Evolutionary conservation across 257 asterid species (phyloP).

Genomic region (Echites panduratus): DNA sequence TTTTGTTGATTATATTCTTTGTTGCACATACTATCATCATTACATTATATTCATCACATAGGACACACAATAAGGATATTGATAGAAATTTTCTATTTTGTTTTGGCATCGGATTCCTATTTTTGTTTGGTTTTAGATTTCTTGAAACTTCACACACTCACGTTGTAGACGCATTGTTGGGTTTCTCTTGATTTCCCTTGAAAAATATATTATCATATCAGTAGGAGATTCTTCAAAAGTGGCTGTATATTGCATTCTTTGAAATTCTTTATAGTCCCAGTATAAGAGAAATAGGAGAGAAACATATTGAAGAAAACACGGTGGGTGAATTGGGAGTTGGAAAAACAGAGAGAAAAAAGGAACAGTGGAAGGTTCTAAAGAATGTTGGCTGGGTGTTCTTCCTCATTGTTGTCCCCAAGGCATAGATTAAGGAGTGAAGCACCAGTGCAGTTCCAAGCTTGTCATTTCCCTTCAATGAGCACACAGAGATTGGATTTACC

Average conservation of each 20-base stretch:
- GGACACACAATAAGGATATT: slow-evolving; percentile 44
- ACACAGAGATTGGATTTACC: slow-evolving; percentile 93
- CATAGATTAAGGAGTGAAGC: slow-evolving; percentile 89
- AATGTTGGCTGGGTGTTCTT: slow-evolving; percentile 98
- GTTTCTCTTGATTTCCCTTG: slow-evolving; percentile 63
- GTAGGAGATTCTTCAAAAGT: slow-evolving; percentile 5
- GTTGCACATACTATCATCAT: slow-evolving; percentile 47
- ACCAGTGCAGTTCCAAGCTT: slow-evolving; percentile 76
- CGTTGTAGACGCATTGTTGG: slow-evolving; percentile 39
- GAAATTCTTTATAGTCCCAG: slow-evolving; percentile 15
- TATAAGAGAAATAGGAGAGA: slow-evolving; percentile 18
- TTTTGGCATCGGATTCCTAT: slow-evolving; percentile 92
- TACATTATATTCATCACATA: slow-evolving; percentile 36
- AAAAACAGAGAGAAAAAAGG: slow-evolving; percentile 17
- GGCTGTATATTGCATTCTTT: slow-evolving; percentile 28
- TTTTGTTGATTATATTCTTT: slow-evolving; percentile 50
- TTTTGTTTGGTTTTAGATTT: slow-evolving; percentile 32
- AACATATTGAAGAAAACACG: slow-evolving; percentile 26
- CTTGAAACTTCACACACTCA: slow-evolving; percentile 59
- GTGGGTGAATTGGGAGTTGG: slow-evolving; percentile 46
- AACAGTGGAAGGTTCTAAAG: slow-evolving; percentile 51
- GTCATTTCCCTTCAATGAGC: slow-evolving; percentile 88
- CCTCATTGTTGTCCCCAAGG: slow-evolving; percentile 86
- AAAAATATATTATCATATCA: slow-evolving; percentile 1
- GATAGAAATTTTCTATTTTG: slow-evolving; percentile 18